A percentile compares a stretch with the other conserved stretches of the same genome.
Conservation (phyloP, 305 asterid species). For the Solanum hybrid region DNA sequence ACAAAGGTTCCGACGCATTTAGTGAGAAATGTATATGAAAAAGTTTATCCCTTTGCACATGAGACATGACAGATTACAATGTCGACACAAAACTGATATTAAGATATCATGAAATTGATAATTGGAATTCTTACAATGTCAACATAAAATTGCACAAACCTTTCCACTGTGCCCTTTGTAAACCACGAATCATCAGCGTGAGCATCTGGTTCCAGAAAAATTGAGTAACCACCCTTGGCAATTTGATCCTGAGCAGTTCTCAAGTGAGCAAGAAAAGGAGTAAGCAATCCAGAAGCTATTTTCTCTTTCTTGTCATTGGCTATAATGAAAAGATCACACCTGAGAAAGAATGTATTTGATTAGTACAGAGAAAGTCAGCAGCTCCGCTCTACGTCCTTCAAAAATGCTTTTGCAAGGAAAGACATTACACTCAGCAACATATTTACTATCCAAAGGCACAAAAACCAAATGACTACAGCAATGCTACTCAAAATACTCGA, state of each 20-base stretch:
- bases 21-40: neutral
- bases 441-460: neutral
- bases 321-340: slow-evolving; percentile 64
- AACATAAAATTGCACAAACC: slow-evolving; percentile 33
- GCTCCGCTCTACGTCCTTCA: neutral
- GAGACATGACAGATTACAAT: neutral
- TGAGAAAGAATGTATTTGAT: slow-evolving; percentile 13
- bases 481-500: neutral
- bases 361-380: neutral
- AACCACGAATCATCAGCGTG: slow-evolving; percentile 61
- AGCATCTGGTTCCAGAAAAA: slow-evolving; percentile 53
- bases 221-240: slow-evolving; percentile 78
- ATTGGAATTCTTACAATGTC: neutral
- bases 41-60: neutral
- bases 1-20: neutral
- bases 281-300: slow-evolving; percentile 80
- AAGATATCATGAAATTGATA: neutral
- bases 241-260: slow-evolving; percentile 79
- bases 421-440: neutral
- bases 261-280: slow-evolving; percentile 81
- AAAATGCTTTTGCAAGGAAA: neutral
- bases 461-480: neutral
- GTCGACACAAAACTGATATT: neutral
- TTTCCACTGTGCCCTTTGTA: slow-evolving; percentile 81
- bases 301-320: slow-evolving; percentile 81